A percentile compares a stretch with the other conserved stretches of the same genome.
Conservation (phyloP, 208 protist genomes). For the Lotmaria passim region DNA sequence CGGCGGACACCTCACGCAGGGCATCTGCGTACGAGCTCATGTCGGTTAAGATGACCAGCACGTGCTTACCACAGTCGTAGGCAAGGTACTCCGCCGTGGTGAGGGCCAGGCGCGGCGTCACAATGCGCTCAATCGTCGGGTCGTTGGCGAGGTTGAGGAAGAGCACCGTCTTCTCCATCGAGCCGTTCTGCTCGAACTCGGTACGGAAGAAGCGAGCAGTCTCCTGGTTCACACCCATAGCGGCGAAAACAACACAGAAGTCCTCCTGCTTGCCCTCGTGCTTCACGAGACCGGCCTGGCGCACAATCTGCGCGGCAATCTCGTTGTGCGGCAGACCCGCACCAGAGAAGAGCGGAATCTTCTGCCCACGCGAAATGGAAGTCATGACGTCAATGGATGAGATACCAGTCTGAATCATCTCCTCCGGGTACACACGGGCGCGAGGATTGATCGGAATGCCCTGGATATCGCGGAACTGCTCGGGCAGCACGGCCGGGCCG, state of each 20-base stretch:
- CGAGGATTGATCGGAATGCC: conserved; percentile 99
- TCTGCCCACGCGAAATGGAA: conserved; percentile 99
- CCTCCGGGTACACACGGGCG: conserved; percentile 98
- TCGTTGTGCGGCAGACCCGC: conserved; percentile 99
- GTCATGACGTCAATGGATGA: conserved; percentile 99
- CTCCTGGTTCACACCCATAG: conserved; percentile 99
- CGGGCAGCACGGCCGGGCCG: conserved; percentile 97
- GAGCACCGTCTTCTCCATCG: conserved; percentile 97
- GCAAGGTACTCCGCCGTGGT: conserved; percentile 99
- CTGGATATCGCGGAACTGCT: conserved; percentile 99
- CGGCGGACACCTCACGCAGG: conserved; percentile 99
- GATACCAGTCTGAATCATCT: conserved; percentile 99
- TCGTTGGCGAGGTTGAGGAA: conserved; percentile 99
- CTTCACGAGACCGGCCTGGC: conserved; percentile 99
- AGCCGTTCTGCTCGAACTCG: conserved; percentile 99
- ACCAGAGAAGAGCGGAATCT: conserved; percentile 99
- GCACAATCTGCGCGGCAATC: conserved; percentile 99
- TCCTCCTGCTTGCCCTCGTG: conserved; percentile 93
- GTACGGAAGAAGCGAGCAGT: conserved; percentile 99
- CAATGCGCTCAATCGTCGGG: conserved; percentile 99
- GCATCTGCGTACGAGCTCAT: conserved; percentile 99
- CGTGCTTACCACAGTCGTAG: conserved; percentile 99
- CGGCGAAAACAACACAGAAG: conserved; percentile 99
- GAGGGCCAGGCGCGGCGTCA: conserved; percentile 99
- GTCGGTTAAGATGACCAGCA: conserved; percentile 99